Evolutionary conservation across 768 basidiomycete genomes (phyloP).

Genomic region (Glaciozyma martinii): DNA sequence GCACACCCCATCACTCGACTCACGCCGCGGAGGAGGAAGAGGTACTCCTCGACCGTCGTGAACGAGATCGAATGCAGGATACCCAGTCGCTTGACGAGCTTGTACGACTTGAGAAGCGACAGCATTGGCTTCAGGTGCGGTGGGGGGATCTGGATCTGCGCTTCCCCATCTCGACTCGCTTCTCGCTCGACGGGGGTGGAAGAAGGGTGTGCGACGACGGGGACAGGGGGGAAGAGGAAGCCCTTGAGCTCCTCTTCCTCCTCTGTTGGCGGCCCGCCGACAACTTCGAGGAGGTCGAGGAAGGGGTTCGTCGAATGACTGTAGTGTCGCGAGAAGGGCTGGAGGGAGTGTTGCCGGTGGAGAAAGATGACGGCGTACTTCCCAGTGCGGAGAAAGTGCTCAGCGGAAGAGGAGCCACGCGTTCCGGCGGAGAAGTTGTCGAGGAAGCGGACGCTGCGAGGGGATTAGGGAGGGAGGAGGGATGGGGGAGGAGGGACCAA

Average conservation of each 20-base stretch:
- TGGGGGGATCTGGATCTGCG: slow-evolving; percentile 46
- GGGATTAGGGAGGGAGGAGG: neutral
- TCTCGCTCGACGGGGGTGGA: neutral
- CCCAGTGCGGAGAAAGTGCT: slow-evolving; percentile 86
- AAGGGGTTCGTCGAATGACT: slow-evolving; percentile 97
- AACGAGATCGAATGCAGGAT: slow-evolving; percentile 78
- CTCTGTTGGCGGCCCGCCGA: slow-evolving; percentile 6
- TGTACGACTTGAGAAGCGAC: slow-evolving; percentile 67
- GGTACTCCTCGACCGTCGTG: slow-evolving; percentile 90
- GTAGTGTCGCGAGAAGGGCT: slow-evolving; percentile 95
- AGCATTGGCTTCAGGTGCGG: slow-evolving; percentile 59
- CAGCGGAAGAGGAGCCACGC: slow-evolving; percentile 91
- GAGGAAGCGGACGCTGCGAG: slow-evolving; percentile 82
- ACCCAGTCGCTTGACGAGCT: slow-evolving; percentile 62
- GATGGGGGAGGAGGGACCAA: slow-evolving; percentile 47
- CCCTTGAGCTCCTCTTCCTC: neutral
- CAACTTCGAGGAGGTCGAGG: slow-evolving; percentile 81
- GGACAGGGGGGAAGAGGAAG: slow-evolving; percentile 1
- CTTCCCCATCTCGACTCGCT: neutral
- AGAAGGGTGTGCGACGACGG: neutral
- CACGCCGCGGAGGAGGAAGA: slow-evolving; percentile 80
- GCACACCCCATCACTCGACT: slow-evolving; percentile 41
- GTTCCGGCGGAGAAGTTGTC: slow-evolving; percentile 99
- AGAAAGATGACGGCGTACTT: slow-evolving; percentile 95
- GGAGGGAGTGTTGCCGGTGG: slow-evolving; percentile 93